Conservation (phyloP, 768 basidiomycete genomes). For the Rhodosporidiobolus sp. region DNA sequence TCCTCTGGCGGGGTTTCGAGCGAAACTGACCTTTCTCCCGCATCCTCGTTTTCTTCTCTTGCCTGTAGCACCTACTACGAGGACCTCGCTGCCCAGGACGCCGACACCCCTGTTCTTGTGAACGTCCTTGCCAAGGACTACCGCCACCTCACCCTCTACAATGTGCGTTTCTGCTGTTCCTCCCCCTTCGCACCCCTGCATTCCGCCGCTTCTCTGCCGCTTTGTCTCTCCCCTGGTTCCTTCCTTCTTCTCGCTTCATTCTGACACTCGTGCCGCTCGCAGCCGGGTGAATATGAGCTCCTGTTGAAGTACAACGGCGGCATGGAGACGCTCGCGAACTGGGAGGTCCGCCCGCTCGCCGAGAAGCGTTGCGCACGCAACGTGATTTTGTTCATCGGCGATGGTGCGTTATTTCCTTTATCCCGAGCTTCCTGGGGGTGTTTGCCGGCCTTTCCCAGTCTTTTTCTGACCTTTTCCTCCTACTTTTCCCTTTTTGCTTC, state of each 20-base stretch:
- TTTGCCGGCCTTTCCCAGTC: too few relatives aligned
- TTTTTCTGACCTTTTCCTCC: too few relatives aligned
- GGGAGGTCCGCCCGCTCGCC: slow-evolving; percentile 46
- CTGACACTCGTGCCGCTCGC: slow-evolving; percentile 29
- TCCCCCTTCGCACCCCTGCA: not conserved
- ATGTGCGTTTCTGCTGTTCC: not conserved
- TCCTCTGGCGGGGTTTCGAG: not conserved
- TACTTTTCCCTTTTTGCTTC: slow-evolving; percentile 32
- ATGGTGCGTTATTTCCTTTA: too few relatives aligned
- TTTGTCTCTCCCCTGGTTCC: too few relatives aligned
- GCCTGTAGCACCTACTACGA: too few relatives aligned
- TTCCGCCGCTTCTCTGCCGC: not conserved
- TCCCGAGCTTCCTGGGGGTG: too few relatives aligned
- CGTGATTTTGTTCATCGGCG: slow-evolving; percentile 47
- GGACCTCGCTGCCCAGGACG: slow-evolving; percentile 49
- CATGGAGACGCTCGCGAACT: slow-evolving; percentile 47
- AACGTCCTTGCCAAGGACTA: slow-evolving; percentile 50
- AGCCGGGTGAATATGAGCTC: slow-evolving; percentile 48
- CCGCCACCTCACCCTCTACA: slow-evolving; percentile 47
- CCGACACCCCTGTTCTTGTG: slow-evolving; percentile 46
- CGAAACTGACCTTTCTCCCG: slow-evolving; percentile 41
- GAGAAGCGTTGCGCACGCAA: slow-evolving; percentile 49
- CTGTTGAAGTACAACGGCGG: slow-evolving; percentile 48
- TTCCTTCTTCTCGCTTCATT: not conserved
- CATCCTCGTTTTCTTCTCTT: too few relatives aligned